Evolutionary conservation across 164 flowering plant genomes (phyloP), one percentile per base, ranked within the genome.

Genomic region (Piper longum): DNA sequence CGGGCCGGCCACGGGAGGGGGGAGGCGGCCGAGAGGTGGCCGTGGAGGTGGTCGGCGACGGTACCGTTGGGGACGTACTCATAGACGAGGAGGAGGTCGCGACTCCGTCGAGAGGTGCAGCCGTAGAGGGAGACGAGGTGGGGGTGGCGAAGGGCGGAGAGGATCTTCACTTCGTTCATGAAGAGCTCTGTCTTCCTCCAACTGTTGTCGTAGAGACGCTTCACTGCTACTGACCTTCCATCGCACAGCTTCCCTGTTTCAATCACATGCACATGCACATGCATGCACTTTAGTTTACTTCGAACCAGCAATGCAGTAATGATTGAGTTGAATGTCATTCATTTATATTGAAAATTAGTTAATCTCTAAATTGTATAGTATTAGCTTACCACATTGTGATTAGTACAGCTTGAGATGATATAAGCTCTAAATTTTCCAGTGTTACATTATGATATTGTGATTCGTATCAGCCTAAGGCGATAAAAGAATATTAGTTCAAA

Each of bases 111-210:
- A 26, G 43, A 60, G 44, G 62, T 60, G 44, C 62, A 60, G 12
- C 62, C 62, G n/a, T 60, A 60, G 2, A 60, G 42, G 44, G 17
- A 17, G 43, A 60, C 62, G 14, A 60, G 62, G n/a, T 60, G 19
- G 1, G 44, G 62, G 62, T 60, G 62, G 3, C 3, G 40, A 4
- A 60, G 3, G 5, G 9, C 1, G 14, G 57, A 55, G 57, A 55
- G 57, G 57, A 55, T 55, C 57, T 55, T 16, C 57, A 42, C 62
- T 7, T 16, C 43, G 5, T 60, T 60, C 41, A 60, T 17, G 62
- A 60, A 60, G 11, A 19, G 62, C 40, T 60, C n/a, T 4, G 16
- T 42, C 41, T 26, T 1, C 41, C 4, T 8, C 41, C 43, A n/a
- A 41, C 16, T 59, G 16, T 39, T 59, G 26, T 59, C 62, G 16